These are phyloP conservation scores for Erysiphe pulchra DNA, from an alignment of 2,329 filamentous ascomycete genomes.

Conservation along the genomic window DNA sequence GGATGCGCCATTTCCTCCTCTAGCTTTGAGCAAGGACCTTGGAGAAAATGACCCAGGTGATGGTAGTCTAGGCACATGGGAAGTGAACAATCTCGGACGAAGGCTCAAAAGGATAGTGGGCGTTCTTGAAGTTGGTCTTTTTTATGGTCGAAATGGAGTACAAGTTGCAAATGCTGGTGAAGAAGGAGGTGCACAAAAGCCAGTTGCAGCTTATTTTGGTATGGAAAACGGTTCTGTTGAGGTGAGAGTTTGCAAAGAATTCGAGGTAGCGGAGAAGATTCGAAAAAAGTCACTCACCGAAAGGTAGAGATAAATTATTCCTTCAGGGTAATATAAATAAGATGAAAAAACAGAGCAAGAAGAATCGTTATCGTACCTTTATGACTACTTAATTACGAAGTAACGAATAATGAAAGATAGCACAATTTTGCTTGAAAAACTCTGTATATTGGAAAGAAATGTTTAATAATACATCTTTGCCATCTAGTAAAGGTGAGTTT, in stretches of 20 bases:
- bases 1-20: constrained; percentile 62
- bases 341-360: too few species aligned
- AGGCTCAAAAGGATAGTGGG: constrained; percentile 62
- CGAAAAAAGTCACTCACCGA: too few species aligned
- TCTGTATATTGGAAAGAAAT: too few species aligned
- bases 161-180: constrained; percentile 34
- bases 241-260: constrained; percentile 19
- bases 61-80: constrained; percentile 45
- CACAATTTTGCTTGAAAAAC: too few species aligned
- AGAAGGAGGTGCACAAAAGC: constrained; percentile 56
- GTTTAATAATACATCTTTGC: too few species aligned
- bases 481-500: too few species aligned
- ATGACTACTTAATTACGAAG: too few species aligned
- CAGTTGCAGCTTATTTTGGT: constrained; percentile 84
- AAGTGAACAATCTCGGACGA: constrained; percentile 47
- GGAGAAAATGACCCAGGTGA: constrained; percentile 20
- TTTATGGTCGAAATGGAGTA: constrained; percentile 55
- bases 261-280: not conserved
- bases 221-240: constrained; percentile 51
- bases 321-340: too few species aligned
- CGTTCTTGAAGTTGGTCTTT: constrained; percentile 78
- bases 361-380: too few species aligned
- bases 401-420: too few species aligned
- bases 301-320: too few species aligned
- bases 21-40: constrained; percentile 35